Evolutionary conservation across 2,329 filamentous ascomycete genomes (phyloP), one percentile per base, ranked within the genome.

Genomic region (Aspergillus sp.): DNA sequence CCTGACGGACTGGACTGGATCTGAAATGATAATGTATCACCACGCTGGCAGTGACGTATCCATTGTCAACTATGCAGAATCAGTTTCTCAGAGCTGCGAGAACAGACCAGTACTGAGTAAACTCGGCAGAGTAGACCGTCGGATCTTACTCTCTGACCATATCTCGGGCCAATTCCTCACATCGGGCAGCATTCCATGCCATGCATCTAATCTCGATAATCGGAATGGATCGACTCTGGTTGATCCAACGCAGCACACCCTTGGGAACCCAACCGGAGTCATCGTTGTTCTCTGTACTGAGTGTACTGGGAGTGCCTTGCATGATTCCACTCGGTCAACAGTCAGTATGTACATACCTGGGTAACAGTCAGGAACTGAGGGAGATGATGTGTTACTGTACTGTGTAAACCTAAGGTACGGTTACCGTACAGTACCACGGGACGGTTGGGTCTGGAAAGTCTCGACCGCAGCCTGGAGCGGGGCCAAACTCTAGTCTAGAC

Each of bases 361-460:
- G 20, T 20, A 2, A 2, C 20, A 20, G 22, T 22, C 22, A 22
- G 22, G 22, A 22, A 22, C 22, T 22, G 22, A 22, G 24, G 24
- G 5, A 24, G 24, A 22, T 22, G 22, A 22, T 22, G 22, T 22
- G 22, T 22, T 2, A 22, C 22, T 2, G 22, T 22, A 22, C 3
- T 20, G 4, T 22, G 22, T 22, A 22, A 22, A 22, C 22, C 22
- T 3, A 22, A 20, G 20, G 20, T 20, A 20, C 20, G 20, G 20
- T 50, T 56, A 59, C 53, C 12, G 49, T 60, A 60, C 46, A 18
- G 54, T 59, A 63, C 59, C 53, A 58, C 39, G 52, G 51, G 49
- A 56, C 42, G 9, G 26, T 29, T 29, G 60, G 56, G n/a, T 22
- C n/a, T 14, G 14, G 14, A 49, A 55, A 55, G 62, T 54, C 60